Evolutionary conservation across 768 basidiomycete genomes (phyloP), one percentile per base, ranked within the genome.

Genomic region (Leccinum disarticulatum): DNA sequence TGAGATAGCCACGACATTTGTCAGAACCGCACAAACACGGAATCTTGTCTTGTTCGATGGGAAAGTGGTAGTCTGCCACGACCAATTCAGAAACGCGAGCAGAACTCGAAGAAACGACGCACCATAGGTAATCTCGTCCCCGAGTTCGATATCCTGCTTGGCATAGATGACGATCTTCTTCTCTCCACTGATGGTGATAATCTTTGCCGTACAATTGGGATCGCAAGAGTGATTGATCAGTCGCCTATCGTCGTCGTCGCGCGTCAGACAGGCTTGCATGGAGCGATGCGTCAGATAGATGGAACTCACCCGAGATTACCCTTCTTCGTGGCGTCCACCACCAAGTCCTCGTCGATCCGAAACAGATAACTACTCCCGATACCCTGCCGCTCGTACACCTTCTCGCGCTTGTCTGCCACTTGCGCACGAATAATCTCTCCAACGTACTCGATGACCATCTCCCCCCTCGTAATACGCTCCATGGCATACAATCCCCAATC

Each of bases 111-210:
- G 6, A n/a, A 3, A 19, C 8, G n/a, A 77, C 87, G 57, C 65
- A 93, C 91, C 93, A 77, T 97, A 96, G 55, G 95, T 97, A 70
- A 98, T 96, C 77, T 99, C 97, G 69, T 97, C 95, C 54, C 97
- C 97, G 25, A 95, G 86, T 66, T 96, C 90, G 68, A 99, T 95
- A 66, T 91, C 91, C 66, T 92, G 86, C 76, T 98, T 97, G 33
- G 97, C 97, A 73, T 99, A 99, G 55, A 99, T 99, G 70, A 99
- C 97, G 68, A 99, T 99, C 83, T 97, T 95, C 82, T 95, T 95
- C 77, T 91, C 91, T 48, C 91, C 88, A 68, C 82, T 94, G 73
- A 94, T 92, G 62, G 90, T 92, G 66, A 93, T 93, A 69, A 92
- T 93, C 78, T 92, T 93, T 47, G 91, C 91, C 10, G 87, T 93